Evolutionary conservation across 805 yeast species (phyloP), one percentile per base, ranked within the genome.

Genomic region (Phaffomyces opuntiae): DNA sequence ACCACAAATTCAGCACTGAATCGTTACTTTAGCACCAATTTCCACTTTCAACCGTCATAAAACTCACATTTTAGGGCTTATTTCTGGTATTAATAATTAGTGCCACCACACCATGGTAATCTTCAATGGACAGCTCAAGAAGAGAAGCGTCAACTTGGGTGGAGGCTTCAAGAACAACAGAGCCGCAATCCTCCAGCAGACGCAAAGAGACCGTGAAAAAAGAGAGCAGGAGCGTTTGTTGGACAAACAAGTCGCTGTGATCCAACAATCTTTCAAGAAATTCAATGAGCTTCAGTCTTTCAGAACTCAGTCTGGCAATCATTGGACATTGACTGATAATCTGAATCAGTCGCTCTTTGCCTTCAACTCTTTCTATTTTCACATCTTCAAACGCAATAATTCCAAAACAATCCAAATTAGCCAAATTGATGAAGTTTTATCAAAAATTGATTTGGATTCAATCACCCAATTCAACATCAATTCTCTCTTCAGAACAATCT

Each of bases 111-210:
- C 13, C 12, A 66, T 67, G 70, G 40, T 66, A 47, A 80, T 81
- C 66, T 87, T 86, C 66, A 75, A 80, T 11, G 95, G 95, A 6
- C 81, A 78, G 53, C 69, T 79, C 17, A 68, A 70, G 43, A 73
- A 78, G 50, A 68, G 79, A 44, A 68, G 84, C 34, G 75, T 75
- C 44, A 91, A 68, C 71, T 78, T 53, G 74, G 91, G 57, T 67
- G 83, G 60, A 51, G 71, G 53, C 50, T 46, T 41, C 47, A 62
- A 63, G 63, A 62, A 43, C 44, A 64, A 49, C 56, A 73, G 61
- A 63, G 70, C 48, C 54, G 67, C 46, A 61, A 73, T 53, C 69
- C 64, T 91, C n/a, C 77, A 75, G 47, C 79, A 76, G 51, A 81
- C 95, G 5, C 77, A 78, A 53, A 66, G 66, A 36, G 88, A 86